Evolutionary conservation across 2,329 filamentous ascomycete genomes (phyloP).

Genomic region (Raffaelea deltoideospora): DNA sequence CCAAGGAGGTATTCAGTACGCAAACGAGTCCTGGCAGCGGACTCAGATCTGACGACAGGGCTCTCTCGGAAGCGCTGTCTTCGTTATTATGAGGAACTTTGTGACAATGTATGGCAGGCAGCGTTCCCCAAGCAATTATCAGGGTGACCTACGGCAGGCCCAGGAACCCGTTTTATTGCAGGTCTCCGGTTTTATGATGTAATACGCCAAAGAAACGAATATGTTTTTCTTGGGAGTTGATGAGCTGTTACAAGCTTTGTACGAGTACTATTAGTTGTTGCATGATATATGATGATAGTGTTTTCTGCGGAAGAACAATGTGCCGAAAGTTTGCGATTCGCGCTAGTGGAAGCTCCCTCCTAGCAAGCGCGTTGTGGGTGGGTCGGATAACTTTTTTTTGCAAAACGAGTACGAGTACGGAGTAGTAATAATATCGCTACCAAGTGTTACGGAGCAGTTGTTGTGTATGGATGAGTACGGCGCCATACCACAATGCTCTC

Average conservation of each 20-base stretch:
- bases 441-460: not conserved
- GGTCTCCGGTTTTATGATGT: too few species aligned
- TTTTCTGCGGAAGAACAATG: constrained; percentile 1
- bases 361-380: too few species aligned
- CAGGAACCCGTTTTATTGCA: too few species aligned
- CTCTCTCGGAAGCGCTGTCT: too few species aligned
- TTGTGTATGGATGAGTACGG: not conserved
- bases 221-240: too few species aligned
- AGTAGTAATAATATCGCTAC: not conserved
- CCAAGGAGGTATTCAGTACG: constrained; percentile 25
- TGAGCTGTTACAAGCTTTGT: not conserved
- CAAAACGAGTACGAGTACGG: too few species aligned
- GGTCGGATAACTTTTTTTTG: too few species aligned
- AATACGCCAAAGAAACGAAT: too few species aligned
- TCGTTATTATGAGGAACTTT: not conserved
- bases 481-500: too few species aligned
- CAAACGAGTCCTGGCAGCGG: constrained; percentile 24
- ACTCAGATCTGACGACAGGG: constrained; percentile 10
- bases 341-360: too few species aligned
- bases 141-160: too few species aligned
- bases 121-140: too few species aligned
- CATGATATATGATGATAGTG: not conserved
- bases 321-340: not conserved
- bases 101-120: not conserved
- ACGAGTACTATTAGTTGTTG: not conserved